Conservation (phyloP, 257 asterid genomes). For the Solanum chiquidenum region DNA sequence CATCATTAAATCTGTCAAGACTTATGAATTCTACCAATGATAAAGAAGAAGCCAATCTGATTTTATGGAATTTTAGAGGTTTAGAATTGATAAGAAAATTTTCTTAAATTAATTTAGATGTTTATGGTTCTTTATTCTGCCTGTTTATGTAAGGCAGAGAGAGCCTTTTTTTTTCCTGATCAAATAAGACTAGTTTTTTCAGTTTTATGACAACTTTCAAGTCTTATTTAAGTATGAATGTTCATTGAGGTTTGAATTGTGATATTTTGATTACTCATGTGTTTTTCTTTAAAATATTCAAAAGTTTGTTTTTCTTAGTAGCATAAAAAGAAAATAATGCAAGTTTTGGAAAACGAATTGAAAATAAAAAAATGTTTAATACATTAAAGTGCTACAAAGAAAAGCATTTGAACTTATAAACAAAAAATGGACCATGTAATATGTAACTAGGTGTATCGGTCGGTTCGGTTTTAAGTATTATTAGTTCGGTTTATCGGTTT, state of each 20-base stretch:
- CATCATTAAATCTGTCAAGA: not conserved
- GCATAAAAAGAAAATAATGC: too few relatives aligned
- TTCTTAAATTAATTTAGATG: not conserved
- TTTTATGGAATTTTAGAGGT: not conserved
- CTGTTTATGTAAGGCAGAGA: not conserved
- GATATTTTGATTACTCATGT: not conserved
- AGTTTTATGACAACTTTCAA: not conserved
- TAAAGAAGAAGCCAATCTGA: not conserved
- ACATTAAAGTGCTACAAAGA: too few relatives aligned
- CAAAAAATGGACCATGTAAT: too few relatives aligned
- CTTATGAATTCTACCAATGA: not conserved
- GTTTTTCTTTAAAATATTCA: not conserved
- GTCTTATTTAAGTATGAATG: not conserved
- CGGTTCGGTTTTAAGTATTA: too few relatives aligned
- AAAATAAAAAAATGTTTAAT: too few relatives aligned
- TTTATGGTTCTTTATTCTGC: not conserved
- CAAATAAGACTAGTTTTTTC: too few relatives aligned
- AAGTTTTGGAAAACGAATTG: too few relatives aligned
- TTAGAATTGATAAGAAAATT: not conserved
- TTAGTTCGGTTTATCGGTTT: too few relatives aligned
- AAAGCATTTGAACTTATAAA: too few relatives aligned
- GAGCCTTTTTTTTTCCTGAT: not conserved
- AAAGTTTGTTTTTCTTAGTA: not conserved
- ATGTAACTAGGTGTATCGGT: too few relatives aligned
- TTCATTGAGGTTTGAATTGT: not conserved